phyloP scores from a whole-genome alignment of 108 stramenopile species.

The Fragilaria crotonensis region DNA sequence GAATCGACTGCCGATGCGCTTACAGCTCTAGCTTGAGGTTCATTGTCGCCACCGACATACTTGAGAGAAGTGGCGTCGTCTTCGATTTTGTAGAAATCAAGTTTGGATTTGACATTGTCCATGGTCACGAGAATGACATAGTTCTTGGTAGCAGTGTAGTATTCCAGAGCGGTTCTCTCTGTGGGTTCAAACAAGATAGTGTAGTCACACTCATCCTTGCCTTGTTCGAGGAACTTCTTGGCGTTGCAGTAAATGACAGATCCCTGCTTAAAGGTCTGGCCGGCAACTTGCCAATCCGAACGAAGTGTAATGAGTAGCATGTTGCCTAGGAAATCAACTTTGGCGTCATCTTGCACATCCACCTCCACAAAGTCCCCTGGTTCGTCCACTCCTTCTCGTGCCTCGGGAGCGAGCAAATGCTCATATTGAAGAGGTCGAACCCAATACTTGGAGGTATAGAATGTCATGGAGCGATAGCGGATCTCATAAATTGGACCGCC shows the following conservation, averaged over 20 bases:
- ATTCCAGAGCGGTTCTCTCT: slow-evolving; percentile 54
- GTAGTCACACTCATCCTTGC: slow-evolving; percentile 50
- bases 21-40: slow-evolving; percentile 54
- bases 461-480: slow-evolving; percentile 57
- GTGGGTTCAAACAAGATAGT: slow-evolving; percentile 76
- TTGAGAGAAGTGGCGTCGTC: slow-evolving; percentile 46
- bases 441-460: slow-evolving; percentile 72
- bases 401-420: slow-evolving; percentile 36
- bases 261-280: slow-evolving; percentile 50
- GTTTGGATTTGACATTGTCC: slow-evolving; percentile 75
- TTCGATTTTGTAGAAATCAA: slow-evolving; percentile 66
- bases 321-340: slow-evolving; percentile 47
- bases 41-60: slow-evolving; percentile 43
- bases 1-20: slow-evolving; percentile 55
- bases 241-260: slow-evolving; percentile 56
- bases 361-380: slow-evolving; percentile 50
- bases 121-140: slow-evolving; percentile 71
- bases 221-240: slow-evolving; percentile 50
- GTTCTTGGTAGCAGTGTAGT: slow-evolving; percentile 66
- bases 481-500: slow-evolving; percentile 75
- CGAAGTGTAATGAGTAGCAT: slow-evolving; percentile 62
- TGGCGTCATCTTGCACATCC: slow-evolving; percentile 65
- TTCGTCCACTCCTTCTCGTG: slow-evolving; percentile 17
- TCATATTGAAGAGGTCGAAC: slow-evolving; percentile 40
- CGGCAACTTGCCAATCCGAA: slow-evolving; percentile 70